Conservation (phyloP, 768 basidiomycete species). For the Leccinum variicolor region DNA sequence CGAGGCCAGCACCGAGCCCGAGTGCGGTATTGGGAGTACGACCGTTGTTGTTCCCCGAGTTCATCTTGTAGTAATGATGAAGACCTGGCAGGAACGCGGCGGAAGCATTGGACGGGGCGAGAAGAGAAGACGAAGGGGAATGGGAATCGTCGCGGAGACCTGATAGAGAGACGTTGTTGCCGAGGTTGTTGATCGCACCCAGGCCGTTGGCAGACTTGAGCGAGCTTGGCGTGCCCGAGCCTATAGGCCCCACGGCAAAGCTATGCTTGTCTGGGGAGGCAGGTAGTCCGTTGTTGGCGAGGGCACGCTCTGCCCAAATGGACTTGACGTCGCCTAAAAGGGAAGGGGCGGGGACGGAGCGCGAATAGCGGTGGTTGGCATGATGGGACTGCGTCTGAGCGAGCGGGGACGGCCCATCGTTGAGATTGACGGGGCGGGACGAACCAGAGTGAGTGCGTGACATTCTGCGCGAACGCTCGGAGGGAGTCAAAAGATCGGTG, state of each 20-base stretch:
- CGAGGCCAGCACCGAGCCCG: slow-evolving; percentile 19
- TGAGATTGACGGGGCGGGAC: slow-evolving; percentile 21
- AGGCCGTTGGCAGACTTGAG: slow-evolving; percentile 46
- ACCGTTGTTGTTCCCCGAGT: slow-evolving; percentile 26
- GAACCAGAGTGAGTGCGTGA: slow-evolving; percentile 63
- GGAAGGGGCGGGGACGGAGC: slow-evolving; percentile 76
- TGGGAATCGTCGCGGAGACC: slow-evolving; percentile 34
- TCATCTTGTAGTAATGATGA: slow-evolving; percentile 62
- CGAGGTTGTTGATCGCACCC: slow-evolving; percentile 20
- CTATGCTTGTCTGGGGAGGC: slow-evolving; percentile 35
- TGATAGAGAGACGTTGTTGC: slow-evolving; percentile 5
- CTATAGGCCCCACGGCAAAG: slow-evolving; percentile 25
- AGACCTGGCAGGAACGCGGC: slow-evolving; percentile 78
- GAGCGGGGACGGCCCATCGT: slow-evolving; percentile 19
- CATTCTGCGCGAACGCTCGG: slow-evolving; percentile 80
- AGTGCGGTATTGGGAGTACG: slow-evolving; percentile 26
- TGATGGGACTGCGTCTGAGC: slow-evolving; percentile 19
- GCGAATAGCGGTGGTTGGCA: slow-evolving; percentile 66
- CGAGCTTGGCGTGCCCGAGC: slow-evolving; percentile 48
- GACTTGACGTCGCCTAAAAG: slow-evolving; percentile 72
- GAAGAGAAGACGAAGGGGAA: slow-evolving; percentile 31
- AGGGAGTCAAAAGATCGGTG: slow-evolving; percentile 85
- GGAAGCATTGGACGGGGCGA: slow-evolving; percentile 74
- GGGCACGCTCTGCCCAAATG: slow-evolving; percentile 70
- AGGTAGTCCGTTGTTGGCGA: slow-evolving; percentile 29